phyloP scores from a whole-genome alignment of 2,329 filamentous ascomycete species.

The Trichoderma koningiopsis region DNA sequence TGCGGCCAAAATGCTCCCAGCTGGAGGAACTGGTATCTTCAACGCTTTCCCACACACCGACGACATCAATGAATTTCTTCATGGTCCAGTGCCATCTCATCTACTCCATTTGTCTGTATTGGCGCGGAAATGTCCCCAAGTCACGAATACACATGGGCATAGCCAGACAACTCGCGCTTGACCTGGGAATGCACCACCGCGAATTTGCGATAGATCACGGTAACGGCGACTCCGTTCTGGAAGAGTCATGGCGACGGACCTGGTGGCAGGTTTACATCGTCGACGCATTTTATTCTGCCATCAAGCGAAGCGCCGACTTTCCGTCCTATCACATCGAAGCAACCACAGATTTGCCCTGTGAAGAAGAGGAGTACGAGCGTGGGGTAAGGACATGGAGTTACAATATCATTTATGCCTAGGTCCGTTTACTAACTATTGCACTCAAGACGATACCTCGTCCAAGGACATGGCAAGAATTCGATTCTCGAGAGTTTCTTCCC shows the following conservation, averaged over 20 bases:
- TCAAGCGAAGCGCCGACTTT: slow-evolving; percentile 35
- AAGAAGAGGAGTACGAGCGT: slow-evolving; percentile 57
- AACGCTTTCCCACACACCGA: neutral
- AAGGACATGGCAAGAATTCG: slow-evolving; percentile 60
- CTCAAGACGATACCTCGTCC: slow-evolving; percentile 43
- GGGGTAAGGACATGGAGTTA: slow-evolving; percentile 36
- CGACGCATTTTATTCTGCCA: slow-evolving; percentile 52
- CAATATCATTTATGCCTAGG: slow-evolving; percentile 18
- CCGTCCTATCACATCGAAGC: slow-evolving; percentile 45
- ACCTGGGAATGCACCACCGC: slow-evolving; percentile 60
- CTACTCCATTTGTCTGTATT: slow-evolving; percentile 42
- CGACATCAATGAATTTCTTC: slow-evolving; percentile 30
- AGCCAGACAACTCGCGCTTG: slow-evolving; percentile 60
- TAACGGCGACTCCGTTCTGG: slow-evolving; percentile 47
- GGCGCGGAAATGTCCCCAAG: slow-evolving; percentile 33
- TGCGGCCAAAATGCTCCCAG: neutral
- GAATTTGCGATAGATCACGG: slow-evolving; percentile 55
- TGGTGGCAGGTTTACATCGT: slow-evolving; percentile 71
- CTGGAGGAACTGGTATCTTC: slow-evolving; percentile 24
- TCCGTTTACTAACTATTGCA: neutral
- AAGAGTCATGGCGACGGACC: slow-evolving; percentile 67
- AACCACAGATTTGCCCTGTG: slow-evolving; percentile 64
- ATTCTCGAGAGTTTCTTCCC: slow-evolving; percentile 60
- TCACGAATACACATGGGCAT: slow-evolving; percentile 41
- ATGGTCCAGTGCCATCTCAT: slow-evolving; percentile 43